Evolutionary conservation across 2,329 filamentous ascomycete species (phyloP).

Genomic region (Aspergillus brasiliensis): DNA sequence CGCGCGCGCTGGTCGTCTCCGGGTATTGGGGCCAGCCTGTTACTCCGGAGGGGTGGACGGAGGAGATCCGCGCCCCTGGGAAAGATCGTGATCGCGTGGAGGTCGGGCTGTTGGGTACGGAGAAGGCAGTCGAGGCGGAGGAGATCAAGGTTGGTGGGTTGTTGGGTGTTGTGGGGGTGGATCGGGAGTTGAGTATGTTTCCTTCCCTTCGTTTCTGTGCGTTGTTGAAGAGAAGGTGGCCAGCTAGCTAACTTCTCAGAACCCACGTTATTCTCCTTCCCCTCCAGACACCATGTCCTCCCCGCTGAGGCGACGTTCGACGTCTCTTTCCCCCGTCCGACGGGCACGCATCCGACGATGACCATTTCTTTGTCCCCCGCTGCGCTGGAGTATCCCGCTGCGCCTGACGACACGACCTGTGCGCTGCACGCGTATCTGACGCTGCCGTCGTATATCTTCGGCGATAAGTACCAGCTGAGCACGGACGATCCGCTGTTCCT

Average conservation of each 20-base stretch:
- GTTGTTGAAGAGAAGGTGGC: slow-evolving; percentile 1
- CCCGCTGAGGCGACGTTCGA: slow-evolving; percentile 58
- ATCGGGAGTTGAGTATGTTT: slow-evolving; percentile 63
- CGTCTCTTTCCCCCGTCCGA: slow-evolving; percentile 67
- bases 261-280: slow-evolving; percentile 79
- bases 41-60: slow-evolving; percentile 46
- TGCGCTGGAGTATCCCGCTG: slow-evolving; percentile 52
- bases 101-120: slow-evolving; percentile 73
- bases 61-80: slow-evolving; percentile 39
- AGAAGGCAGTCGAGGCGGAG: slow-evolving; percentile 61
- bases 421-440: slow-evolving; percentile 78
- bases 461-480: slow-evolving; percentile 80
- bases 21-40: slow-evolving; percentile 59
- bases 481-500: slow-evolving; percentile 67
- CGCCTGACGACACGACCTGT: slow-evolving; percentile 59
- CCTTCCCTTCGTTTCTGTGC: background rate
- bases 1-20: slow-evolving; percentile 65
- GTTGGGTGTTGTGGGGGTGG: slow-evolving; percentile 75
- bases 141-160: slow-evolving; percentile 79
- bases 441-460: slow-evolving; percentile 77
- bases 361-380: slow-evolving; percentile 63
- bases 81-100: slow-evolving; percentile 63
- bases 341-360: slow-evolving; percentile 81
- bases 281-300: slow-evolving; percentile 71
- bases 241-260: slow-evolving; percentile 47